Conservation (phyloP, 805 yeast species). For the Zygoascus bituminiphila region DNA sequence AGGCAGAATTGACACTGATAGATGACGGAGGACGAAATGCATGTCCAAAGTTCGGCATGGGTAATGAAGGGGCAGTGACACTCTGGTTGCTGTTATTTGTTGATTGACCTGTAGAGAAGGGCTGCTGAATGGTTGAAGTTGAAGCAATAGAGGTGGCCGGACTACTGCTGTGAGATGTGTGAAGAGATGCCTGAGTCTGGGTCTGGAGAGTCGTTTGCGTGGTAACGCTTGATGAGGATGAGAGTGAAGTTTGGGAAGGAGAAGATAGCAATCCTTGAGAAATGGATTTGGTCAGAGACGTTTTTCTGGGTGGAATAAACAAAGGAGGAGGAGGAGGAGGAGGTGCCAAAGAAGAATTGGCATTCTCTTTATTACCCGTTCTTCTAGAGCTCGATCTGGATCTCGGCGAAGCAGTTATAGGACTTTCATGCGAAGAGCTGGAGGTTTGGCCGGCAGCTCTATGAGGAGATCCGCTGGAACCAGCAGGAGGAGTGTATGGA, state of each 20-base stretch:
- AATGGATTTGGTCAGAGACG: not conserved
- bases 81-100: no score
- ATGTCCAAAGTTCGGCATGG: not conserved
- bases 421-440: not conserved
- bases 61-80: not conserved
- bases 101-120: not conserved
- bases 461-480: not conserved
- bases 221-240: not conserved
- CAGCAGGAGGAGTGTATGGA: not conserved
- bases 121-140: no score
- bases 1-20: not conserved
- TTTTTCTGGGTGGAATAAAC: not conserved
- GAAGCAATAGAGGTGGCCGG: not conserved
- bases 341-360: not conserved
- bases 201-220: not conserved
- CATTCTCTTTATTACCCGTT: no score
- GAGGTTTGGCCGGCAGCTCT: not conserved
- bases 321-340: conserved; percentile 5
- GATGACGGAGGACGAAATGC: not conserved
- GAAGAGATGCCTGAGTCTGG: not conserved
- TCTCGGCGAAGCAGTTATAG: not conserved
- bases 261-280: not conserved
- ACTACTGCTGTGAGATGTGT: not conserved
- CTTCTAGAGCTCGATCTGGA: not conserved
- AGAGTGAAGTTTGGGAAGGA: not conserved